Evolutionary conservation across 768 basidiomycete genomes (phyloP).

Genomic region (Hypholoma fasciculare): DNA sequence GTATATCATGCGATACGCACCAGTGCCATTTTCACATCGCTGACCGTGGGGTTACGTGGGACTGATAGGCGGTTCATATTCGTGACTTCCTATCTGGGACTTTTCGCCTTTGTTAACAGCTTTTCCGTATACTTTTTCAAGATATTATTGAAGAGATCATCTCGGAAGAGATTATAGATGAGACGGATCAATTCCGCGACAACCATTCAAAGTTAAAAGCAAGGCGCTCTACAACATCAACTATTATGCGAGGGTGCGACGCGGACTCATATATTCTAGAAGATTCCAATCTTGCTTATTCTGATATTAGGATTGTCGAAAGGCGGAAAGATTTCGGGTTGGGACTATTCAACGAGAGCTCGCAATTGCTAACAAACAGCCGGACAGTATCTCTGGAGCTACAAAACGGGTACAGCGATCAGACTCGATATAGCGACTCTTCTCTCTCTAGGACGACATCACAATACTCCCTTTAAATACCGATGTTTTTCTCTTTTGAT

Average conservation of each 20-base stretch:
- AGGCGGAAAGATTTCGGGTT: conserved; percentile 3
- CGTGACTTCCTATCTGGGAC: background rate
- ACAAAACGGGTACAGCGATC: background rate
- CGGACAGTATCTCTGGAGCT: background rate
- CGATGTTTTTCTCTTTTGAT: too few relatives aligned
- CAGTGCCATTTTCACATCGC: too few relatives aligned
- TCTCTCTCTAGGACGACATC: too few relatives aligned
- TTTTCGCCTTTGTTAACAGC: background rate
- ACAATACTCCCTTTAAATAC: too few relatives aligned
- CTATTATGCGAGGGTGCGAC: conserved; percentile 78
- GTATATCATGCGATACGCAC: too few relatives aligned
- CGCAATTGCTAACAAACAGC: background rate
- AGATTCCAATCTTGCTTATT: background rate
- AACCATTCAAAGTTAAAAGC: conserved; percentile 80
- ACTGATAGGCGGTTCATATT: too few relatives aligned
- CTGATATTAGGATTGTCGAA: conserved; percentile 21
- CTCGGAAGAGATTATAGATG: conserved; percentile 93
- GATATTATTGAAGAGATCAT: conserved; percentile 94
- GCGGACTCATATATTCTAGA: background rate
- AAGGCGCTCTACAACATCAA: conserved; percentile 68
- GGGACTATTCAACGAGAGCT: conserved; percentile 1
- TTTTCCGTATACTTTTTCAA: conserved; percentile 16
- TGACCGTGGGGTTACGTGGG: too few relatives aligned
- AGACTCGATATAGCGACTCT: background rate
- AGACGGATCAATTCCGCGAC: conserved; percentile 88